These are phyloP conservation scores for Sarocladium kiliense DNA, from an alignment of 2,329 filamentous ascomycete genomes.

Conservation along the genomic window DNA sequence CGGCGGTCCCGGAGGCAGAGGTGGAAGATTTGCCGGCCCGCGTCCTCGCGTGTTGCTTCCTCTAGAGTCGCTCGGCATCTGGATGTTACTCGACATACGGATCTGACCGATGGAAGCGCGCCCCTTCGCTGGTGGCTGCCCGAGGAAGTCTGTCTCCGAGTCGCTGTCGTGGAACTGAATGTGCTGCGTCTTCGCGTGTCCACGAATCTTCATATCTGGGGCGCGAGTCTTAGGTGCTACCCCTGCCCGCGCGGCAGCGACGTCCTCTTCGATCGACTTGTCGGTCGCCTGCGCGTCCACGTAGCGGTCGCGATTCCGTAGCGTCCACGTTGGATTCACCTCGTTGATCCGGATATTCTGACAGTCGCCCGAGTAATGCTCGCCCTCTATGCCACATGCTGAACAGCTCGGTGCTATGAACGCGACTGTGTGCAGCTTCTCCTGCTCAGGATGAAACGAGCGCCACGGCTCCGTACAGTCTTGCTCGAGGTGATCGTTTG, in stretches of 20 bases:
- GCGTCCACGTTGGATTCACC: constrained; percentile 46
- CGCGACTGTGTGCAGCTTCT: constrained; percentile 41
- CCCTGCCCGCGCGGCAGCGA: constrained; percentile 8
- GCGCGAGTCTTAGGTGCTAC: constrained; percentile 11
- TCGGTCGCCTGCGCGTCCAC: constrained; percentile 38
- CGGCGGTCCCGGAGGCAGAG: constrained; percentile 33
- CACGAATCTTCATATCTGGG: constrained; percentile 26
- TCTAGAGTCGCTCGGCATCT: constrained; percentile 23
- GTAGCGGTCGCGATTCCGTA: constrained; percentile 42
- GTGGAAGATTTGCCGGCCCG: constrained; percentile 22
- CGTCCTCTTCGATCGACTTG: constrained; percentile 30
- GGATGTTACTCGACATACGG: constrained; percentile 34
- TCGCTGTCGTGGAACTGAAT: constrained; percentile 40
- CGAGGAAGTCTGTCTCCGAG: constrained; percentile 39
- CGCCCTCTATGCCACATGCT: constrained; percentile 41
- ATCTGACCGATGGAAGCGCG: constrained; percentile 25
- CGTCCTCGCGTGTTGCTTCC: constrained; percentile 11
- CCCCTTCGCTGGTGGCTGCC: constrained; percentile 25
- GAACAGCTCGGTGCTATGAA: constrained; percentile 50
- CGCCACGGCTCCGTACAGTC: constrained; percentile 58
- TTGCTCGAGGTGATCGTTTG: constrained; percentile 50
- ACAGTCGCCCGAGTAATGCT: constrained; percentile 57
- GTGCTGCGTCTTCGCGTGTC: constrained; percentile 29
- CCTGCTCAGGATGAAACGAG: constrained; percentile 40
- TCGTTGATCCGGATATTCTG: constrained; percentile 17